Evolutionary conservation across 768 basidiomycete genomes (phyloP), one percentile per base, ranked within the genome.

Genomic region (Daedaleopsis sinensis): DNA sequence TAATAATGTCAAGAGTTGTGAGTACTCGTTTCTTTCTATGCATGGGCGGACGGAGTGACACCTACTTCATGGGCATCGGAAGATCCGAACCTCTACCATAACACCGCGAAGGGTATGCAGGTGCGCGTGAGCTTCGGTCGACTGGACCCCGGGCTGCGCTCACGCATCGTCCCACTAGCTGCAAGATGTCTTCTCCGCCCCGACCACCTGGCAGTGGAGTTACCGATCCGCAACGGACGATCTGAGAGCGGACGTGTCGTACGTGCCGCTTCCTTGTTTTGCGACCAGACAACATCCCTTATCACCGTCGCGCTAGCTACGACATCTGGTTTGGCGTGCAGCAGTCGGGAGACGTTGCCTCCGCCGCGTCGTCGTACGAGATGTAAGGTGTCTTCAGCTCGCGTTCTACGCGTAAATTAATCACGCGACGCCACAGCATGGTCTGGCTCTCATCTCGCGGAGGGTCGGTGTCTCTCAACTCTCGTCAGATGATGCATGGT

Each of bases 401-500:
- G n/a, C n/a, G 1, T 19, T 13, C 5, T 2, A 16, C 36, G 12
- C 55, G 24, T 8, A 21, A 38, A 35, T 18, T 52, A 21, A n/a
- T 47, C 7, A 6, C 5, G 21, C 2, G 0, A 9, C 19, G 7
- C 32, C n/a, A 1, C 37, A 63, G 62, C 49, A 85, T 85, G 84
- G 83, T 85, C 57, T 85, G 84, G 84, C 77, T 85, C 16, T 84
- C 84, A 52, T 78, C 81, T 27, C 77, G 77, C 15, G 84, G 84
- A 66, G 80, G 80, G 83, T 84, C 68, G 55, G 77, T 60, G 11
- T 42, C 11, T 42, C 46, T 47, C 46, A 6, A 18, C 2, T 24
- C 18, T 7, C 27, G 3, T 7, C 4, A 32, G 27, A 3, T 32
- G 27, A 32, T 32, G 27, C 27, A 32, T 32, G 27, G 27, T 7